Evolutionary conservation across 2,329 filamentous ascomycete species (phyloP).

Genomic region (Chaetomiaceae sp.): DNA sequence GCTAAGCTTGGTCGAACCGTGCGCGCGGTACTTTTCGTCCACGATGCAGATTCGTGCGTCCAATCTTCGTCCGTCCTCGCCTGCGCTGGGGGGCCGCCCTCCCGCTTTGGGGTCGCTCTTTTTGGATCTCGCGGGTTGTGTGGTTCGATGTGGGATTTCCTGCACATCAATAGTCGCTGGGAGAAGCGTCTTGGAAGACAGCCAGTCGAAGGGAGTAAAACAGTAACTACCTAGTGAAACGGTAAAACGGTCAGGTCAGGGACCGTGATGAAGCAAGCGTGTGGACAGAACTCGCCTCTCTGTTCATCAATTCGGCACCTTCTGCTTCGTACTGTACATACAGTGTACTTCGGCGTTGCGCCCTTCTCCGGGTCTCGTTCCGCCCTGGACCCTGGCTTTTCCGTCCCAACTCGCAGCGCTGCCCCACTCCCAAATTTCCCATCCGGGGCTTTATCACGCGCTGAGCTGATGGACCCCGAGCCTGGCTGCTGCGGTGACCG

Average conservation of each 20-base stretch:
- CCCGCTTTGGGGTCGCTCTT: background rate
- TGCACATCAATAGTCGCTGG: too few relatives aligned
- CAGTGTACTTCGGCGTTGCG: too few relatives aligned
- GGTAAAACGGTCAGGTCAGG: too few relatives aligned
- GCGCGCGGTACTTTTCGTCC: slow-evolving; percentile 27
- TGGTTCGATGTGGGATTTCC: background rate
- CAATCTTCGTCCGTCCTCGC: background rate
- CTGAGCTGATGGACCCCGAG: background rate
- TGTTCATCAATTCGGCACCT: too few relatives aligned
- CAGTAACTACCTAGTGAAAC: too few relatives aligned
- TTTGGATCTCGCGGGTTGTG: background rate
- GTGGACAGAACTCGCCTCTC: too few relatives aligned
- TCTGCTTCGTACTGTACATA: too few relatives aligned
- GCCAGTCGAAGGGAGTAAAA: too few relatives aligned
- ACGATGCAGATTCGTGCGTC: background rate
- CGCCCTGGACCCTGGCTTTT: background rate
- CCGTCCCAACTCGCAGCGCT: background rate
- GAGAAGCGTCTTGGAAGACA: too few relatives aligned
- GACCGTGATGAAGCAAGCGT: too few relatives aligned
- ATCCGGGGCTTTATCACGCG: slow-evolving; percentile 1
- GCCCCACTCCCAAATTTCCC: slow-evolving; percentile 19
- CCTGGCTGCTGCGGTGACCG: slow-evolving; percentile 6
- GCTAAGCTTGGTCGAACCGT: slow-evolving; percentile 28
- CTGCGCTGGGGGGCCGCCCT: background rate
- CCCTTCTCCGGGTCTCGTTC: too few relatives aligned